Conservation (phyloP, 73 alveolate genomes). For the Paramecium octaurelia region DNA sequence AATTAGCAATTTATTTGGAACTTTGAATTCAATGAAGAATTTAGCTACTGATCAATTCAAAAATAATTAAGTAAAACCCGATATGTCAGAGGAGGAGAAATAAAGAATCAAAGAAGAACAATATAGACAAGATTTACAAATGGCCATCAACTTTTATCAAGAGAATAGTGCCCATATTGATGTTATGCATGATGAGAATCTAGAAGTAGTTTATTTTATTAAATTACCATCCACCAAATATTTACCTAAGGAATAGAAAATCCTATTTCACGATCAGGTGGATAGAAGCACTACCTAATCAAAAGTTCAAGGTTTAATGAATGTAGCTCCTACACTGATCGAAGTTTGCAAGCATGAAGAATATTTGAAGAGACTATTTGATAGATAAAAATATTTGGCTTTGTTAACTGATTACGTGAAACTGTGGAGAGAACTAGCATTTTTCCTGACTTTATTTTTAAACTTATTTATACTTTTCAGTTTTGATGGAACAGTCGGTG, state of each 20-base stretch:
- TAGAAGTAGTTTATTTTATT: constrained; percentile 79
- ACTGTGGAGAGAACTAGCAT: constrained; percentile 85
- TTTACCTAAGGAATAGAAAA: constrained; percentile 70
- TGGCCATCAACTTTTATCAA: constrained; percentile 63
- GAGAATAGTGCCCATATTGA: constrained; percentile 74
- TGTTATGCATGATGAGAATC: constrained; percentile 64
- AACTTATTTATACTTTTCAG: constrained; percentile 77
- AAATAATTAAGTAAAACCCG: background rate
- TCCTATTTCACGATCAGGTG: constrained; percentile 76
- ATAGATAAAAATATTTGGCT: constrained; percentile 68
- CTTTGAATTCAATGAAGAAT: constrained; percentile 29
- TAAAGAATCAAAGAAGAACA: background rate
- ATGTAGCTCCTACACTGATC: constrained; percentile 81
- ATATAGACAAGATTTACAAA: background rate
- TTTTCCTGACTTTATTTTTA: constrained; percentile 69
- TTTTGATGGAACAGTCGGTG: constrained; percentile 38
- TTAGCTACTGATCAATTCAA: constrained; percentile 19
- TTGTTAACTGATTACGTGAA: constrained; percentile 68
- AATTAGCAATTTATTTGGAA: background rate
- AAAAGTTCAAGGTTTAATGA: constrained; percentile 79
- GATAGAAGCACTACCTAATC: constrained; percentile 79
- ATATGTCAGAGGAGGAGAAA: background rate
- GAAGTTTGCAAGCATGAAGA: constrained; percentile 94
- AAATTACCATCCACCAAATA: constrained; percentile 74
- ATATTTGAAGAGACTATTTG: constrained; percentile 71